Evolutionary conservation across 352 stramenopile genomes (phyloP), one percentile per base, ranked within the genome.

Genomic region (Globisporangium nodosum): DNA sequence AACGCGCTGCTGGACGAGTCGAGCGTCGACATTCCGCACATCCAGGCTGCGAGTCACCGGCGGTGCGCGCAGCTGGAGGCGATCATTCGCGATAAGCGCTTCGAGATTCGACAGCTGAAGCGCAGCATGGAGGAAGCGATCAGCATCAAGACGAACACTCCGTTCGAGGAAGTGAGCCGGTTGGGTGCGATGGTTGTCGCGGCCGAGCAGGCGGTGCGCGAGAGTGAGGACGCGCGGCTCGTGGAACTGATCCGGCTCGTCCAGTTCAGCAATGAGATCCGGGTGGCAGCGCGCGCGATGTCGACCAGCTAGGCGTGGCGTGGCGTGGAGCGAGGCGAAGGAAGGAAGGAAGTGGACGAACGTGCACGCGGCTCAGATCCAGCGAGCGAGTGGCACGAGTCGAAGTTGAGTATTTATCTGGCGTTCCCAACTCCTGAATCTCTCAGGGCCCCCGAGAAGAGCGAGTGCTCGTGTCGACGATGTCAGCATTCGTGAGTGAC

Each of bases 101-200:
- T 58, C 24, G 59, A 54, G 15, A 64, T 90, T 6, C 54, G 65
- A 5, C 59, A 33, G 43, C 64, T 76, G 48, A 76, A 87, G 52
- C 66, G 61, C 24, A 60, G 83, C 3, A 74, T 92, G 73, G 71
- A 85, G 37, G 73, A 88, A 9, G 55, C 80, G n/a, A 76, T 92
- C 35, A 70, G 52, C 31, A 68, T 89, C 61, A 78, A 82, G 58
- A 69, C 74, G 30, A 69, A 63, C 37, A 66, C 76, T 8, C 65
- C 71, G 0, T 86, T 78, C 21, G 73, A 60, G 0, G 80, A 92
- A 52, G 68, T 89, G 12, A 71, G 60, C 35, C 68, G 81, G 15
- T 65, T 92, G 11, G 80, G 77, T 0, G 60, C 30, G 24, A 70
- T 80, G 56, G 83, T 89, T 51, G 68, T 60, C 5, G 54, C 58